These are phyloP conservation scores for Umbelopsis vinacea DNA, from an alignment of 192 early-diverging fungal genomes.

Conservation along the genomic window DNA sequence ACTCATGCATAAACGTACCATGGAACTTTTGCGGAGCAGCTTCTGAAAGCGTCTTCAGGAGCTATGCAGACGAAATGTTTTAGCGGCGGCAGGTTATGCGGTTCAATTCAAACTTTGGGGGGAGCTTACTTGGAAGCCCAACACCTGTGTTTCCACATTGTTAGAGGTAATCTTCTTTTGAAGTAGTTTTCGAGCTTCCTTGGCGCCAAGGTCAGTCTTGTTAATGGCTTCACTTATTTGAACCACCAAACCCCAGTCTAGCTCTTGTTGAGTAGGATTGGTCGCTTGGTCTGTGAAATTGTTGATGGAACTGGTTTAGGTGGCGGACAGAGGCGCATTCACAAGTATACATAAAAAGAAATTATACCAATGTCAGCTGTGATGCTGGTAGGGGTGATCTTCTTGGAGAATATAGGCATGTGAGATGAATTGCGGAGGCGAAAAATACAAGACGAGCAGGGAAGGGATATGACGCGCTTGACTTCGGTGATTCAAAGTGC, in stretches of 20 bases:
- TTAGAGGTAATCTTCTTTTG: slow-evolving; percentile 37
- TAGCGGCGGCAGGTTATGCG: too few relatives aligned
- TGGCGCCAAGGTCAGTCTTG: slow-evolving; percentile 37
- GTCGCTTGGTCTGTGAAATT: slow-evolving; percentile 30
- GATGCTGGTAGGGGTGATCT: slow-evolving; percentile 40
- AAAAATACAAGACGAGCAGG: neutral
- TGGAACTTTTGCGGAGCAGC: slow-evolving; percentile 32
- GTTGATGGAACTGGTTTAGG: neutral
- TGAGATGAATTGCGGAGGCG: slow-evolving; percentile 22
- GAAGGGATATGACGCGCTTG: neutral
- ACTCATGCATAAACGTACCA: neutral
- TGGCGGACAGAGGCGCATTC: too few relatives aligned
- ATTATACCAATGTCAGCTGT: slow-evolving; percentile 40
- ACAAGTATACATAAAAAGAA: too few relatives aligned
- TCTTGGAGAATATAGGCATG: slow-evolving; percentile 47
- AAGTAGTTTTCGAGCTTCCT: slow-evolving; percentile 42
- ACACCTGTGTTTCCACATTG: slow-evolving; percentile 28
- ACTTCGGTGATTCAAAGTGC: slow-evolving; percentile 11
- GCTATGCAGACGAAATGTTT: neutral
- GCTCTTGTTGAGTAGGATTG: slow-evolving; percentile 21
- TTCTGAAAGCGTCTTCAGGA: slow-evolving; percentile 37
- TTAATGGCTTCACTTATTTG: slow-evolving; percentile 36
- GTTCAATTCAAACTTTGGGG: neutral
- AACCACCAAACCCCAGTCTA: slow-evolving; percentile 39
- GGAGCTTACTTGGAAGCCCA: slow-evolving; percentile 33